Evolutionary conservation across 2,329 filamentous ascomycete species (phyloP).

Genomic region (Xylaria digitata): DNA sequence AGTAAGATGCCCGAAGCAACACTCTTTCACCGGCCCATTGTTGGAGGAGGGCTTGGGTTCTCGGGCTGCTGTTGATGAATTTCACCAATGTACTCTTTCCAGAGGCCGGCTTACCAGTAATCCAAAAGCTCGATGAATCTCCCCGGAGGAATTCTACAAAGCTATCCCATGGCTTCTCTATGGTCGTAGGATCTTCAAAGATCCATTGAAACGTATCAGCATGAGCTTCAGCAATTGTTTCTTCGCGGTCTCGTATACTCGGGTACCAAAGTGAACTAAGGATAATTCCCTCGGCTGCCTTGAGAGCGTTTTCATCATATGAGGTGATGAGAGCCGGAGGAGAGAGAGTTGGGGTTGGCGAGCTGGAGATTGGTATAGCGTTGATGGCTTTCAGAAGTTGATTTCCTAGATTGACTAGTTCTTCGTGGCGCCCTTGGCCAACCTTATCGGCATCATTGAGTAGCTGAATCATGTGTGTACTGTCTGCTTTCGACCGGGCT

Average conservation of each 20-base stretch:
- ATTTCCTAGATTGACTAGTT: slow-evolving; percentile 23
- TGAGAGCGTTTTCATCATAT: neutral
- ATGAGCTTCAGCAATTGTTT: slow-evolving; percentile 37
- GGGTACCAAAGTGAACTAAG: slow-evolving; percentile 41
- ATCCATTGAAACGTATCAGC: slow-evolving; percentile 40
- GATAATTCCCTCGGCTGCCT: slow-evolving; percentile 28
- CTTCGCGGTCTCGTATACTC: slow-evolving; percentile 36
- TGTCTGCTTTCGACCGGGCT: slow-evolving; percentile 30
- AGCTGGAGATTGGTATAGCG: slow-evolving; percentile 4
- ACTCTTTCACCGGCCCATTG: slow-evolving; percentile 31
- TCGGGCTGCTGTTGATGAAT: slow-evolving; percentile 34
- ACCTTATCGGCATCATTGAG: slow-evolving; percentile 30
- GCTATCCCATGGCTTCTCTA: slow-evolving; percentile 33
- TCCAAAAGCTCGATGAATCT: slow-evolving; percentile 38
- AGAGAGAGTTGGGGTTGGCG: neutral
- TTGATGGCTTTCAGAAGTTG: slow-evolving; percentile 28
- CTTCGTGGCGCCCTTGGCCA: slow-evolving; percentile 23
- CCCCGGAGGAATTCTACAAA: slow-evolving; percentile 40
- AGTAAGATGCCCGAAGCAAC: slow-evolving; percentile 37
- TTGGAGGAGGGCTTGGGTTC: slow-evolving; percentile 37
- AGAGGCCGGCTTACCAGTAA: slow-evolving; percentile 44
- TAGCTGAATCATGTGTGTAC: slow-evolving; percentile 30
- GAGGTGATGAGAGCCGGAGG: neutral
- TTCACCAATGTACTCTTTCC: slow-evolving; percentile 46
- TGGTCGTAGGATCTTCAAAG: slow-evolving; percentile 31